These are phyloP conservation scores for Cystobasidiaceae sp. DNA, from an alignment of 1,284 basidiomycete genomes.

Conservation along the genomic window DNA sequence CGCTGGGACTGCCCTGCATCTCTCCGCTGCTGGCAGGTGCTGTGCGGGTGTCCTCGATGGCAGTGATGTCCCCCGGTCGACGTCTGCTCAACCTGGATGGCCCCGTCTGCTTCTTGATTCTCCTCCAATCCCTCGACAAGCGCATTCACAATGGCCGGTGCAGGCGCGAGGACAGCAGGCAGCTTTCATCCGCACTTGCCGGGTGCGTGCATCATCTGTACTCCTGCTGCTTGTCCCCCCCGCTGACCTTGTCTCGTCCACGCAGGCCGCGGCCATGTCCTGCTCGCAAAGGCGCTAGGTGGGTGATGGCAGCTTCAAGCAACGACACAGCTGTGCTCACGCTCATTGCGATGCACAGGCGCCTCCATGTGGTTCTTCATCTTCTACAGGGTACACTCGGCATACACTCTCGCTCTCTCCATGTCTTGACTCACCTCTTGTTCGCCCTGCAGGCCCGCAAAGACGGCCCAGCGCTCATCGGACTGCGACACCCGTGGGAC, in stretches of 20 bases:
- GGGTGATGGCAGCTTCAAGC: not conserved
- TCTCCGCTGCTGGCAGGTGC: not conserved
- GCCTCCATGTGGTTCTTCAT: conserved; percentile 98
- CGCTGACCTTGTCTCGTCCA: not conserved
- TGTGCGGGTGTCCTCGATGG: not conserved
- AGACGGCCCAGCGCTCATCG: conserved; percentile 24
- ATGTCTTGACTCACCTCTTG: not conserved
- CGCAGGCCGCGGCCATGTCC: conserved; percentile 5
- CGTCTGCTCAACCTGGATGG: not conserved
- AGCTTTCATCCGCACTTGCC: conserved; percentile 29
- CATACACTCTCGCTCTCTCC: no score
- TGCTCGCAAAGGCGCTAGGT: conserved; percentile 30
- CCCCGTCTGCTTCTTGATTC: not conserved
- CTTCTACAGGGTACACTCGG: conserved; percentile 62
- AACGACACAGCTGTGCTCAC: not conserved
- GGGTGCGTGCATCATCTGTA: not conserved
- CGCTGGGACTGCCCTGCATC: not conserved
- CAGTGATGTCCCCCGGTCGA: not conserved
- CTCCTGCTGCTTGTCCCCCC: not conserved
- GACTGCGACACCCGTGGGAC: conserved; percentile 29
- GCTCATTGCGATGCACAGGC: conserved; percentile 24
- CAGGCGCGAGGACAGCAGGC: conserved; percentile 12
- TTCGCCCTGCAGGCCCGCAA: not conserved
- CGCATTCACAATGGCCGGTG: conserved; percentile 1
- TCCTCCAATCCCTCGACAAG: not conserved